These are phyloP conservation scores for Salix suchowensis DNA, from an alignment of 345 rosid species.

Conservation along the genomic window DNA sequence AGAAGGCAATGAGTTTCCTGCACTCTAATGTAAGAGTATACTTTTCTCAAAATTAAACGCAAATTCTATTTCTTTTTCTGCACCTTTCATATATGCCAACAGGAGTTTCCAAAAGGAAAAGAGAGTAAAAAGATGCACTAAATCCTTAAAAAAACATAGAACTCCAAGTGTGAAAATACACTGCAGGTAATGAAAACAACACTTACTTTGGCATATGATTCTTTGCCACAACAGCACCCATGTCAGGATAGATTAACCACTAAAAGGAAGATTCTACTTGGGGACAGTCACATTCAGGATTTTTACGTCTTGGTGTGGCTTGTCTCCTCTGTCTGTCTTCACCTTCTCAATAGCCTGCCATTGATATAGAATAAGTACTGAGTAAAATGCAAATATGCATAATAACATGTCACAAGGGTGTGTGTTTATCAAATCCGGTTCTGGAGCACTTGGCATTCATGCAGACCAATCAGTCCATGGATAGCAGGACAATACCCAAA, in stretches of 20 bases:
- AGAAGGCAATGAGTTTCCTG: not conserved
- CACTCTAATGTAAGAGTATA: not conserved
- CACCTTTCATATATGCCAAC: not conserved
- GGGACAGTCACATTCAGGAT: conserved; percentile 83
- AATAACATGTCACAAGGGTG: not conserved
- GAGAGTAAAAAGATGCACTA: not conserved
- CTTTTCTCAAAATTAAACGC: not conserved
- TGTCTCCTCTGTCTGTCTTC: conserved; percentile 82
- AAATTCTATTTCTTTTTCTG: not conserved
- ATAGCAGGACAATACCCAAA: not conserved
- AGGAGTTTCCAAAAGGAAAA: not conserved
- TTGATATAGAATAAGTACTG: not conserved
- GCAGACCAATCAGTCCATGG: not conserved
- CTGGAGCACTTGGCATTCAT: not conserved
- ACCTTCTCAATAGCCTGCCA: conserved; percentile 88
- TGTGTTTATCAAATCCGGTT: not conserved
- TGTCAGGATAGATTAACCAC: not conserved
- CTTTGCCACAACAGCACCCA: not conserved
- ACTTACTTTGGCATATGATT: conserved; percentile 2
- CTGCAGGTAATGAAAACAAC: not conserved
- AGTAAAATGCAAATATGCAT: not conserved
- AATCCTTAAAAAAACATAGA: not conserved
- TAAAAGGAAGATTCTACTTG: conserved; percentile 18
- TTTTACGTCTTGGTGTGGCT: conserved; percentile 87
- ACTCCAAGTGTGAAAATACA: not conserved